phyloP scores from a whole-genome alignment of 176 grass and related monocot species.

The Lolium perenne region DNA sequence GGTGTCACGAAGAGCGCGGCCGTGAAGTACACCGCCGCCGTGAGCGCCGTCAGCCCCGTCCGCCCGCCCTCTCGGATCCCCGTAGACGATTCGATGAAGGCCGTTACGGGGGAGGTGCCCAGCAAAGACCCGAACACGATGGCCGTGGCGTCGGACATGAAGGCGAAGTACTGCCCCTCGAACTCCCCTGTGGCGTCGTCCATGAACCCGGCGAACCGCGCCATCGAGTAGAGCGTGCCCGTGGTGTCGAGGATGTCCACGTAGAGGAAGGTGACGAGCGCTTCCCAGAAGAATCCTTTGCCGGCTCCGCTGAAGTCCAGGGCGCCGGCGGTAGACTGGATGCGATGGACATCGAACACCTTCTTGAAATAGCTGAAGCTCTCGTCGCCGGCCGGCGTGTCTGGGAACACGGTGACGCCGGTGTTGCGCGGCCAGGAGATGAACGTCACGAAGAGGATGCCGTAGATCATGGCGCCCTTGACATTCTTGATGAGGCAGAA shows the following conservation, averaged over 20 bases:
- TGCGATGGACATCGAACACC: constrained; percentile 72
- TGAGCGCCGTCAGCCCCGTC: constrained; percentile 74
- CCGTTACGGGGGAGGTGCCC: constrained; percentile 75
- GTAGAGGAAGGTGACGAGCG: constrained; percentile 84
- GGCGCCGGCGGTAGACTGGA: constrained; percentile 67
- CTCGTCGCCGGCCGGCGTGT: constrained; percentile 64
- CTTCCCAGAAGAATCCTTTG: constrained; percentile 73
- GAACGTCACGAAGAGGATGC: constrained; percentile 79
- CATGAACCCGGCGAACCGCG: constrained; percentile 78
- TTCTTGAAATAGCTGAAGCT: constrained; percentile 69
- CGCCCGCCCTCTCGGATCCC: constrained; percentile 78
- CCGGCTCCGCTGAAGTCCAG: constrained; percentile 62
- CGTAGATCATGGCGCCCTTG: constrained; percentile 82
- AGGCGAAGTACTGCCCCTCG: constrained; percentile 88
- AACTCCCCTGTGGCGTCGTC: constrained; percentile 73
- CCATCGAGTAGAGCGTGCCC: constrained; percentile 78
- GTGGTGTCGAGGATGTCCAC: constrained; percentile 91
- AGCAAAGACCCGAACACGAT: constrained; percentile 76
- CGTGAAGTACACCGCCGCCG: constrained; percentile 60
- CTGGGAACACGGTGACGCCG: constrained; percentile 65
- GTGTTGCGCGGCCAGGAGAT: constrained; percentile 79
- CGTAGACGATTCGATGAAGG: constrained; percentile 82
- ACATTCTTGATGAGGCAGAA: constrained; percentile 77
- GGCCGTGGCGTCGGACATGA: constrained; percentile 86
- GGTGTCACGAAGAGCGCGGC: constrained; percentile 76